Evolutionary conservation across 257 asterid genomes (phyloP).

Genomic region (Mentha longifolia): DNA sequence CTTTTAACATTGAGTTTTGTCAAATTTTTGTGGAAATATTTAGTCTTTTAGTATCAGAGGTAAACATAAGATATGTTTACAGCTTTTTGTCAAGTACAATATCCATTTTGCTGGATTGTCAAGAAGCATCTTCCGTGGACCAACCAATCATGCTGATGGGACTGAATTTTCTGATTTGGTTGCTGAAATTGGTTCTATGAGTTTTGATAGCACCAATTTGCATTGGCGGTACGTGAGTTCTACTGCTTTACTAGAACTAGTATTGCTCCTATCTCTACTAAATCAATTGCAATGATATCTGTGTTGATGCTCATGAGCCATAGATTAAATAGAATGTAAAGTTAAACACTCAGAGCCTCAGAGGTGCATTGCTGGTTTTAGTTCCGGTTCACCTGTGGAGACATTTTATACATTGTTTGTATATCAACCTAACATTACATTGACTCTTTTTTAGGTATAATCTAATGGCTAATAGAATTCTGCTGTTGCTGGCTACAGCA

Average conservation of each 20-base stretch:
- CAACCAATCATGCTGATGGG: slow-evolving; percentile 58
- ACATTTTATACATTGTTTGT: slow-evolving; percentile 25
- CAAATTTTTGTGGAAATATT: slow-evolving; percentile 3
- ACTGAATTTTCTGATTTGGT: slow-evolving; percentile 77
- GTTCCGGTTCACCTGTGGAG: slow-evolving; percentile 22
- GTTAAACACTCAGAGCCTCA: neutral
- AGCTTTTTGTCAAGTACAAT: slow-evolving; percentile 96
- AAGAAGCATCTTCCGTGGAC: slow-evolving; percentile 61
- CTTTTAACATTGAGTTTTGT: slow-evolving; percentile 15
- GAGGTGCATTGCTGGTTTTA: slow-evolving; percentile 27
- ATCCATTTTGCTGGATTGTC: slow-evolving; percentile 87
- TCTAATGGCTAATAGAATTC: slow-evolving; percentile 96
- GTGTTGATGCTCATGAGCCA: slow-evolving; percentile 16
- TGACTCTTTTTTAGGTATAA: slow-evolving; percentile 75
- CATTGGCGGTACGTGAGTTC: slow-evolving; percentile 81
- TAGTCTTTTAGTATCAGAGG: slow-evolving; percentile 23
- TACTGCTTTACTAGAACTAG: slow-evolving; percentile 21
- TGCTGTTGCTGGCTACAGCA: slow-evolving; percentile 90
- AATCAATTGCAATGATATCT: slow-evolving; percentile 18
- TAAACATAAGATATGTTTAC: slow-evolving; percentile 39
- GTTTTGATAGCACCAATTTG: slow-evolving; percentile 80
- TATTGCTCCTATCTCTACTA: slow-evolving; percentile 17
- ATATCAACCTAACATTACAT: slow-evolving; percentile 29
- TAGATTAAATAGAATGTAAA: slow-evolving; percentile 6
- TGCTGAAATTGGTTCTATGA: slow-evolving; percentile 85